Base-by-base conservation (phyloP, 257 asterid species). In the Plantago ovata region DNA sequence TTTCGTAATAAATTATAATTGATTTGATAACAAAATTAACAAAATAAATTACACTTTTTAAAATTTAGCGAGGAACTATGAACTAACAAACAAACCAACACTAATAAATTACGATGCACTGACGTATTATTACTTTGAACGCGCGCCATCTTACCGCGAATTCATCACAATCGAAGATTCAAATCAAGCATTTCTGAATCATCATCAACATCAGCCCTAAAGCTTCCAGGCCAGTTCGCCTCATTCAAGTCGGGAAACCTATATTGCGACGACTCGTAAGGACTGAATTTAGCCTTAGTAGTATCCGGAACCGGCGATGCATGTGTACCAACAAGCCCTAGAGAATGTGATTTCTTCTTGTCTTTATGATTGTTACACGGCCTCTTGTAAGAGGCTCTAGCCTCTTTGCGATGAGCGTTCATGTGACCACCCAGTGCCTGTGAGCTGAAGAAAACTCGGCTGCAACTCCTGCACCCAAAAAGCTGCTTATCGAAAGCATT, bases 371-470 rank as follows among this genome's bases (percentile, higher is more conserved):
- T 16, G 16, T 43, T 43, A 43, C 16, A 43, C 49, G 19, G 14
- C 19, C 14, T 43, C 19, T 14, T 43, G 9, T 19, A 45, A 15
- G 22, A n/a, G 6, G 50, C 3, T 14, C 8, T 43, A 43, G 8
- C 6, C 7, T 45, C 50, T 15, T 45, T 45, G 50, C 50, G 50
- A 45, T 45, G 50, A 1, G 50, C 50, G 21, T 45, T 45, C 50
- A 45, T 45, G 11, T 45, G 50, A 45, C 50, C 50, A 6, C 50
- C 50, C 50, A 45, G 18, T n/a, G 50, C 50, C 50, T 45, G 50
- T n/a, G 50, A 45, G 14, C 50, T 45, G 3, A 45, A 45, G 50
- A 45, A 45, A 45, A 45, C 50, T 13, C 50, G 50, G 2, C 21
- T n/a, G 50, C 50, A 45, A 13, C 18, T 45, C 9, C 50, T 45